Evolutionary conservation across 2,329 filamentous ascomycete genomes (phyloP).

Genomic region (Elsinoe necatrix): DNA sequence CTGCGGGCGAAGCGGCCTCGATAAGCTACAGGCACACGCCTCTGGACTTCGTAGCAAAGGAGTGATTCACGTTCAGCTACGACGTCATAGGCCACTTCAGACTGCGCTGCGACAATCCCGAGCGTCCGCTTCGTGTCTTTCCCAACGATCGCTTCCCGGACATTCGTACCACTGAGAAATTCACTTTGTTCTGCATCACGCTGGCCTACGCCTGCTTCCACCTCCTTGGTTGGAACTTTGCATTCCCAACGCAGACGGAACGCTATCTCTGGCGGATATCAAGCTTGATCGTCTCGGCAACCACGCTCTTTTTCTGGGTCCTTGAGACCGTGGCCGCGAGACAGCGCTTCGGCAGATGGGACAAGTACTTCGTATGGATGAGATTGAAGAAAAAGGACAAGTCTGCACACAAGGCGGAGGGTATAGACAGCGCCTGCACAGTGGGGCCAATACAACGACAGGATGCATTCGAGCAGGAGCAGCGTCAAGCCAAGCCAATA

Average conservation of each 20-base stretch:
- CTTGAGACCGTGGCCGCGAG: background rate
- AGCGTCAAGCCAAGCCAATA: background rate
- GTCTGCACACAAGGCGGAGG: background rate
- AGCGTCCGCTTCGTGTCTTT: background rate
- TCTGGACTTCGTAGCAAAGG: background rate
- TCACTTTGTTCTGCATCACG: background rate
- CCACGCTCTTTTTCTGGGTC: background rate
- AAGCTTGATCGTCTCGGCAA: background rate
- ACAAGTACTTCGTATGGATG: background rate
- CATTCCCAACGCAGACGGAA: background rate
- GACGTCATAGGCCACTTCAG: background rate
- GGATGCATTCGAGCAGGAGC: background rate
- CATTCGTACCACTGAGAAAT: background rate
- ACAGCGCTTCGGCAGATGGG: background rate
- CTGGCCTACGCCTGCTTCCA: background rate
- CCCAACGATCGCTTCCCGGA: background rate
- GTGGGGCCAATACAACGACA: background rate
- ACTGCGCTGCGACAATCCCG: background rate
- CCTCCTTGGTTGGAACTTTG: background rate
- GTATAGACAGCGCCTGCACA: background rate
- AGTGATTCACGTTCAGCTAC: background rate
- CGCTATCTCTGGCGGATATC: background rate
- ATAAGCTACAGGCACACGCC: background rate
- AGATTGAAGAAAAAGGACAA: background rate
- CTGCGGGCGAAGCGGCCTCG: background rate